These are phyloP conservation scores for Termitomyces sp. DNA, from an alignment of 768 basidiomycete species.

Conservation along the genomic window DNA sequence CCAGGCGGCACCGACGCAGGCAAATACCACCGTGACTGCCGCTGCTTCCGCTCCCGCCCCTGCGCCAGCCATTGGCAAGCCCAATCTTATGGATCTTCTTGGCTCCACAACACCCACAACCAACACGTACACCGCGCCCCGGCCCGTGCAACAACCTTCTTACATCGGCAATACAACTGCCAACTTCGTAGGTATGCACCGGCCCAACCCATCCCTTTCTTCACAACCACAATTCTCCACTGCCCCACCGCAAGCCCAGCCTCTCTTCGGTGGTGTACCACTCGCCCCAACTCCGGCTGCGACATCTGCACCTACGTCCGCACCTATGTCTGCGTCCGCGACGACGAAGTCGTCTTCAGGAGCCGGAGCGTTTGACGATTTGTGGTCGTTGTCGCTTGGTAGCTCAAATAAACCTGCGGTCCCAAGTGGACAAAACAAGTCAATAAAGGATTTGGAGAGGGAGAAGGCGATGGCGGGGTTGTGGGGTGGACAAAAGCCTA, in stretches of 20 bases:
- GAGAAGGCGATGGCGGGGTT: slow-evolving; percentile 80
- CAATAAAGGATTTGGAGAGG: slow-evolving; percentile 84
- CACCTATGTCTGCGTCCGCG: neutral
- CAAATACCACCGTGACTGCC: slow-evolving; percentile 22
- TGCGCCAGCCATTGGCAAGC: slow-evolving; percentile 19
- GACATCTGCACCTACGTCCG: slow-evolving; percentile 13
- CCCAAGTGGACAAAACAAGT: slow-evolving; percentile 42
- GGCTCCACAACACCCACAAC: slow-evolving; percentile 25
- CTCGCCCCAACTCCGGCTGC: slow-evolving; percentile 28
- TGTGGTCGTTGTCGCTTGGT: slow-evolving; percentile 82
- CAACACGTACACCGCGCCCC: slow-evolving; percentile 21
- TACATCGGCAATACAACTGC: slow-evolving; percentile 18
- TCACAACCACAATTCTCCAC: slow-evolving; percentile 25
- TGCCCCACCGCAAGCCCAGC: slow-evolving; percentile 20
- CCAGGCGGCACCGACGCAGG: slow-evolving; percentile 60
- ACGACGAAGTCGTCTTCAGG: slow-evolving; percentile 33
- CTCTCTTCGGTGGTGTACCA: slow-evolving; percentile 26
- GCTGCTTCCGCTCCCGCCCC: slow-evolving; percentile 35
- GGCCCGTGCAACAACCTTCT: slow-evolving; percentile 23
- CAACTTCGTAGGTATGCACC: slow-evolving; percentile 28
- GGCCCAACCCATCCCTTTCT: slow-evolving; percentile 32
- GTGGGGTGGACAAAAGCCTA: slow-evolving; percentile 52
- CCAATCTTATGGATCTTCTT: slow-evolving; percentile 49
- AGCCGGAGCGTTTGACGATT: slow-evolving; percentile 72
- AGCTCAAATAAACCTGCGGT: slow-evolving; percentile 33